Evolutionary conservation across 1,284 basidiomycete species (phyloP).

Genomic region (Fistulina hepatica): DNA sequence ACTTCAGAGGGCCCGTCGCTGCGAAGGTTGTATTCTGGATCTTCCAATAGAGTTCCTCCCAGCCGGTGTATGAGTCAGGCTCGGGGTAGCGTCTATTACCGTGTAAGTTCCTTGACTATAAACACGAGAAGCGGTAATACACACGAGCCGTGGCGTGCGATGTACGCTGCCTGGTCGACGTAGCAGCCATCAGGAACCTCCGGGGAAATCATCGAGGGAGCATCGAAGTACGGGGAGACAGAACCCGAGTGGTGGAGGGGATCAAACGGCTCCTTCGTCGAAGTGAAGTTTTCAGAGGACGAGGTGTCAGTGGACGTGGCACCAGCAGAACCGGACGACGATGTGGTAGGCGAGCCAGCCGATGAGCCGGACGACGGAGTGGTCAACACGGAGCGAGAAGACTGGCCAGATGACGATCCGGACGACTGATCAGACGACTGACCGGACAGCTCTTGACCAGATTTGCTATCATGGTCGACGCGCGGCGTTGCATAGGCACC

Average conservation of each 20-base stretch:
- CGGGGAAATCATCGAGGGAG: conserved; percentile 25
- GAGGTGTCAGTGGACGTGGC: too few species aligned
- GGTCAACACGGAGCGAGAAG: too few species aligned
- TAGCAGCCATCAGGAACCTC: conserved; percentile 27
- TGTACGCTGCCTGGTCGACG: conserved; percentile 35
- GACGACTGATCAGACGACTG: too few species aligned
- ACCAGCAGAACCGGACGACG: too few species aligned
- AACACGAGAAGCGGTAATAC: conserved; percentile 11
- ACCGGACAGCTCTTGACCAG: too few species aligned
- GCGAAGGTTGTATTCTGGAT: conserved; percentile 31
- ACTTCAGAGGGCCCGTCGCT: conserved; percentile 28
- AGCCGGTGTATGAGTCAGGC: conserved; percentile 29
- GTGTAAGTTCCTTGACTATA: background rate
- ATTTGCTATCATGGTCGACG: too few species aligned
- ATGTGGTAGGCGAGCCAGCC: too few species aligned
- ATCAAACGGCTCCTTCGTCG: too few species aligned
- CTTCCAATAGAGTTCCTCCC: conserved; percentile 28
- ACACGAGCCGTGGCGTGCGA: conserved; percentile 32
- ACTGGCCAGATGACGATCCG: too few species aligned
- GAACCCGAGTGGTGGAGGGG: conserved; percentile 32
- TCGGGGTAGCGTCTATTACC: conserved; percentile 26
- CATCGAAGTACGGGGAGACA: conserved; percentile 33
- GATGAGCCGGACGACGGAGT: too few species aligned
- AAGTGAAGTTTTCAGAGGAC: too few species aligned
- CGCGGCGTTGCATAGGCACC: too few species aligned